Conservation (phyloP, 495 filamentous ascomycete genomes). For the Daldinia grandis region DNA sequence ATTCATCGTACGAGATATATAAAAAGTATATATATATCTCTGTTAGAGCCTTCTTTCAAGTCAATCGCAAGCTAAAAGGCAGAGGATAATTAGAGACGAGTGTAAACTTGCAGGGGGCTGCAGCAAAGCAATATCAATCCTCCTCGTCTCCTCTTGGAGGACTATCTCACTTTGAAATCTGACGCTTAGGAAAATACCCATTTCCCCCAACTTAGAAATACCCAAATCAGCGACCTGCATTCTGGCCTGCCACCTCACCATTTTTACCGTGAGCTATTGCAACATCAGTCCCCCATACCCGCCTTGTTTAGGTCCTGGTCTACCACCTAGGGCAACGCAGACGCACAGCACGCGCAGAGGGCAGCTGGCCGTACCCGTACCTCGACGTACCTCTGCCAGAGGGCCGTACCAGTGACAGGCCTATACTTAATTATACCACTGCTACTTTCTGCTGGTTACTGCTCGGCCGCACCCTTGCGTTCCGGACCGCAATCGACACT, state of each 20-base stretch:
- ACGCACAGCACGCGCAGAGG: conserved; percentile 38
- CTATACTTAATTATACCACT: conserved; percentile 44
- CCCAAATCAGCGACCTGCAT: conserved; percentile 51
- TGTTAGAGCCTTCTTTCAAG: conserved; percentile 3
- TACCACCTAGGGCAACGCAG: conserved; percentile 42
- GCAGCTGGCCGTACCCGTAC: conserved; percentile 41
- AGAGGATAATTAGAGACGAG: background rate
- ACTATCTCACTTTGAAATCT: conserved; percentile 43
- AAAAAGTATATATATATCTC: conserved; percentile 20
- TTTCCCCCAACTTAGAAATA: conserved; percentile 48
- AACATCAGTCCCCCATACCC: conserved; percentile 49
- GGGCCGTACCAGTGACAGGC: conserved; percentile 44
- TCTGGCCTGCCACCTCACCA: conserved; percentile 48
- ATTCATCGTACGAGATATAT: conserved; percentile 22
- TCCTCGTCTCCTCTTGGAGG: conserved; percentile 24
- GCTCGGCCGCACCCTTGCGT: conserved; percentile 44
- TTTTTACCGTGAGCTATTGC: conserved; percentile 50
- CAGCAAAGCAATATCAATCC: conserved; percentile 38
- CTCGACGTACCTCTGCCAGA: conserved; percentile 48
- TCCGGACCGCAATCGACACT: conserved; percentile 46
- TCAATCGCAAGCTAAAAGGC: conserved; percentile 25
- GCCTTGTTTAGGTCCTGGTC: conserved; percentile 44
- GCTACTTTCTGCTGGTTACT: conserved; percentile 31
- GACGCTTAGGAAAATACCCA: conserved; percentile 40
- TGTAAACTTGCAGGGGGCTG: conserved; percentile 28